A percentile compares a stretch with the other conserved stretches of the same genome.
phyloP scores from a whole-genome alignment of 2,329 filamentous ascomycete genomes.

The Colletotrichum limetticola region DNA sequence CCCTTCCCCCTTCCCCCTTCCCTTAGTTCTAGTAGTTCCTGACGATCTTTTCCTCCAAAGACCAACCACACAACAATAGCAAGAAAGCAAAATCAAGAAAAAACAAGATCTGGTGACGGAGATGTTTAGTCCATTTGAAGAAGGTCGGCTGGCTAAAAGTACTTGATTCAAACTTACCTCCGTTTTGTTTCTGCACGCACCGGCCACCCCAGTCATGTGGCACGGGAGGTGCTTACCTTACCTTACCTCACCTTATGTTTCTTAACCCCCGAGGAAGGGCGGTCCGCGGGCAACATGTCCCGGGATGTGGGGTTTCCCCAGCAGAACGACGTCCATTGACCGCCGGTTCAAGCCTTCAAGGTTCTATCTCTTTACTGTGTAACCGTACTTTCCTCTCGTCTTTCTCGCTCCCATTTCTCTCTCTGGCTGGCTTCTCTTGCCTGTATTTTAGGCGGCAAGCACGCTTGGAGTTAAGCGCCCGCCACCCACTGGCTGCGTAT shows the following conservation, averaged over 20 bases:
- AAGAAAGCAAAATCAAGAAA: background rate
- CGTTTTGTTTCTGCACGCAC: background rate
- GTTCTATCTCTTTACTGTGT: background rate
- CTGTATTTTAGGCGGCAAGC: background rate
- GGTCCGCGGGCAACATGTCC: background rate
- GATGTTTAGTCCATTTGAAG: background rate
- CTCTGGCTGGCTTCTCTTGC: background rate
- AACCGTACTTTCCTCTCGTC: background rate
- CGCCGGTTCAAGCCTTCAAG: too few relatives aligned
- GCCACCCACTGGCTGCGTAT: background rate
- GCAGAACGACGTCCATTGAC: background rate
- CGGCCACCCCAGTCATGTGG: too few relatives aligned
- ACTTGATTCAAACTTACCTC: background rate
- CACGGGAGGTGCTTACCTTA: too few relatives aligned
- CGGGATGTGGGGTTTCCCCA: background rate
- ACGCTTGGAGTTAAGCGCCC: background rate
- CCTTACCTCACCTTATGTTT: too few relatives aligned
- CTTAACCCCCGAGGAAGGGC: background rate
- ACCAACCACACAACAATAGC: too few relatives aligned
- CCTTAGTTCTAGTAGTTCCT: background rate
- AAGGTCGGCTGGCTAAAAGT: background rate
- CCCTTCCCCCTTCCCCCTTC: background rate
- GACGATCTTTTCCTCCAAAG: background rate
- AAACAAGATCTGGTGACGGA: background rate
- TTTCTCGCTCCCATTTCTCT: background rate